These are phyloP conservation scores for Isochrysis galbana DNA, from an alignment of 78 protist genomes.

Conservation along the genomic window DNA sequence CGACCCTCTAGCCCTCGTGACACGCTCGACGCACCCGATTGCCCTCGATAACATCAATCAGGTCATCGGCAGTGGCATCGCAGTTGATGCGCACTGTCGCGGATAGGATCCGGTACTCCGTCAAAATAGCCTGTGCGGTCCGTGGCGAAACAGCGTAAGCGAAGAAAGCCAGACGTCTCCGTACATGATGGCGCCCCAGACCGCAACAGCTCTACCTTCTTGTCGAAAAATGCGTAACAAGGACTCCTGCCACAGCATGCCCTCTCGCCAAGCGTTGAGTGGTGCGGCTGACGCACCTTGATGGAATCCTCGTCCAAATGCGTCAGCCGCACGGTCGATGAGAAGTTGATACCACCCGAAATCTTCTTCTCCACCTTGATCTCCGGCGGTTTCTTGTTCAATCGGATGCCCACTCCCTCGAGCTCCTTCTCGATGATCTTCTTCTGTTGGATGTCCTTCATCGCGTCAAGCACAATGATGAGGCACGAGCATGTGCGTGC, in stretches of 20 bases:
- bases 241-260: too few species aligned
- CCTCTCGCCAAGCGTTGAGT: too few species aligned
- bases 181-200: too few species aligned
- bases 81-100: conserved; percentile 84
- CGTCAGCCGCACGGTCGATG: conserved; percentile 27
- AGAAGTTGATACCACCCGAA: conserved; percentile 77
- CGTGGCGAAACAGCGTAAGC: too few species aligned
- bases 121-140: conserved; percentile 51
- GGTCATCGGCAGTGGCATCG: conserved; percentile 93
- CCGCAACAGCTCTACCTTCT: too few species aligned
- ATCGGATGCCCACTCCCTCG: conserved; percentile 98
- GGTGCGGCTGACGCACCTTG: too few species aligned
- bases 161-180: too few species aligned
- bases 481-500: conserved; percentile 97
- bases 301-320: conserved; percentile 33
- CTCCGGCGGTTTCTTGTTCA: conserved; percentile 94
- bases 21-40: too few species aligned
- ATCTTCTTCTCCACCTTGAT: conserved; percentile 78
- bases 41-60: conserved; percentile 98
- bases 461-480: conserved; percentile 93
- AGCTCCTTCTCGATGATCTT: conserved; percentile 91
- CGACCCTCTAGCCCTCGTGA: too few species aligned
- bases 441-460: conserved; percentile 90
- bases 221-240: too few species aligned
- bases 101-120: conserved; percentile 87